These are phyloP conservation scores for Aspergillus taichungensis DNA, from an alignment of 495 filamentous ascomycete genomes.

Conservation along the genomic window DNA sequence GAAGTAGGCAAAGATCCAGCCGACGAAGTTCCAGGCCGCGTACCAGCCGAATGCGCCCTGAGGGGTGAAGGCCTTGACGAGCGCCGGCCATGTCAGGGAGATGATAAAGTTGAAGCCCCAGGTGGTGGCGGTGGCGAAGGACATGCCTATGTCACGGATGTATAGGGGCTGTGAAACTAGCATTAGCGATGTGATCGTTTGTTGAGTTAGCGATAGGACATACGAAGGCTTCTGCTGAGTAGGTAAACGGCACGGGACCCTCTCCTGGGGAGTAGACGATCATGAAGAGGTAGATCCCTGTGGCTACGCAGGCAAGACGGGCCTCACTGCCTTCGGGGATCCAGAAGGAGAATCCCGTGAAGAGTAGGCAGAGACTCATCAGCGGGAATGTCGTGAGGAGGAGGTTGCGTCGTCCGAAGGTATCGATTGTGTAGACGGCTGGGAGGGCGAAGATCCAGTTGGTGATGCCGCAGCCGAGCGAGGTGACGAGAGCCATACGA, in stretches of 20 bases:
- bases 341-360: conserved; percentile 74
- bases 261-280: conserved; percentile 72
- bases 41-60: conserved; percentile 57
- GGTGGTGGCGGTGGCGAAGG: conserved; percentile 36
- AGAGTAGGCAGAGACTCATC: conserved; percentile 63
- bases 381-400: conserved; percentile 70
- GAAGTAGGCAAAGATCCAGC: conserved; percentile 28
- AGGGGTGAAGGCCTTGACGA: conserved; percentile 44
- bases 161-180: conserved; percentile 51
- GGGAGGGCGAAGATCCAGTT: conserved; percentile 75
- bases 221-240: conserved; percentile 60
- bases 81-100: conserved; percentile 55
- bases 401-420: conserved; percentile 72
- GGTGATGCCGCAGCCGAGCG: conserved; percentile 68
- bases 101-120: conserved; percentile 56
- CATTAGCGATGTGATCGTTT: neutral
- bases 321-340: conserved; percentile 45
- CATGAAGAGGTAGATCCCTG: conserved; percentile 68
- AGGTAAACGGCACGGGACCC: conserved; percentile 77
- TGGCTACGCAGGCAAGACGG: conserved; percentile 49
- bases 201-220: neutral
- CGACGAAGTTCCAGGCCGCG: conserved; percentile 39
- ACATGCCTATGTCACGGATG: conserved; percentile 61
- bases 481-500: conserved; percentile 51
- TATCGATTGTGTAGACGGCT: conserved; percentile 74